Conservation (phyloP, 257 asterid genomes). For the Solanum bulbocastanum region DNA sequence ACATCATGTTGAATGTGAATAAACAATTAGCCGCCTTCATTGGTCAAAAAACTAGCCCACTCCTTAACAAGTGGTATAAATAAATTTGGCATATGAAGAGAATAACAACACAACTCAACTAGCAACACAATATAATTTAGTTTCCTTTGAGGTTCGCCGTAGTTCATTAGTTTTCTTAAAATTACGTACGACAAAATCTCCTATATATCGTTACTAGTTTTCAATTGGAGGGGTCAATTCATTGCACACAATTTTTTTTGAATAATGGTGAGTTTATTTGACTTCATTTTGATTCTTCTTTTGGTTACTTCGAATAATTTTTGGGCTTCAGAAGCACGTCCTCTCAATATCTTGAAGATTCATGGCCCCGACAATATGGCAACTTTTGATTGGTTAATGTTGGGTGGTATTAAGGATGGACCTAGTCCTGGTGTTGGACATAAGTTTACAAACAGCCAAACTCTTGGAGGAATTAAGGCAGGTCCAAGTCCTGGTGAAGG, state of each 20-base stretch:
- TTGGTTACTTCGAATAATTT: neutral
- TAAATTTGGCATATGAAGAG: neutral
- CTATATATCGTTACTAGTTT: too few relatives aligned
- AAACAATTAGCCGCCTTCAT: neutral
- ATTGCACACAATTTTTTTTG: neutral
- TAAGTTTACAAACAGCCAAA: neutral
- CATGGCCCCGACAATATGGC: fast-evolving
- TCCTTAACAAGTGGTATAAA: neutral
- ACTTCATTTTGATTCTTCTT: neutral
- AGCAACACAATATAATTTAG: neutral
- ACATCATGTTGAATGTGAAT: constrained; percentile 21
- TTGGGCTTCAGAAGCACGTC: constrained; percentile 20
- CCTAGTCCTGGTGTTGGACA: neutral
- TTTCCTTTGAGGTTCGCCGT: neutral
- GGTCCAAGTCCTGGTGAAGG: constrained; percentile 15
- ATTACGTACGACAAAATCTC: neutral
- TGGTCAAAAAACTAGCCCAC: neutral
- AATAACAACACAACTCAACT: neutral
- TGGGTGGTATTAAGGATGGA: neutral
- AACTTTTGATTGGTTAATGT: neutral
- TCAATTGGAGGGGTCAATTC: too few relatives aligned
- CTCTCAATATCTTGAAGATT: constrained; percentile 3
- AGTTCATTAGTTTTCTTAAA: neutral
- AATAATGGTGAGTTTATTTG: neutral
- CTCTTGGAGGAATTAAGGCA: neutral